phyloP scores from a whole-genome alignment of 2,329 filamentous ascomycete species.

The Colletotrichum tabaci region DNA sequence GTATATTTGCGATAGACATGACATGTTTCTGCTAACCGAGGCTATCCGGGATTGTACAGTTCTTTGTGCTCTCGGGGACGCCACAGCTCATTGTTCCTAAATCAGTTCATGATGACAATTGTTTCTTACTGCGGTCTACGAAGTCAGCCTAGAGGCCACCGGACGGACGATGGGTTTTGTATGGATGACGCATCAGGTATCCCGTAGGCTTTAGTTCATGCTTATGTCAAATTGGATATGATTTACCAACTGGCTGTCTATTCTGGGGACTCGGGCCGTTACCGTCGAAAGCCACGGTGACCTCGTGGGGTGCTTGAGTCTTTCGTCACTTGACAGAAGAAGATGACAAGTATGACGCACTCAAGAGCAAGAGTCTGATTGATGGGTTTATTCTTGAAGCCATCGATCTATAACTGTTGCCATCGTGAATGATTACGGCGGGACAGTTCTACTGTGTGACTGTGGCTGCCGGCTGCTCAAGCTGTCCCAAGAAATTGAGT shows the following conservation, averaged over 20 bases:
- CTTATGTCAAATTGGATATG: neutral
- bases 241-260: neutral
- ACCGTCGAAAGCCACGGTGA: slow-evolving; percentile 10
- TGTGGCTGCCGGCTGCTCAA: neutral
- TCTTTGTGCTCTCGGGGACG: neutral
- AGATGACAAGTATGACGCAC: too few relatives aligned
- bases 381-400: too few relatives aligned
- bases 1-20: too few relatives aligned
- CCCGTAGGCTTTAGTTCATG: neutral
- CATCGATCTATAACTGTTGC: neutral
- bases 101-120: neutral
- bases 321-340: too few relatives aligned
- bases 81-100: neutral
- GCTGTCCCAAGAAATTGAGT: neutral
- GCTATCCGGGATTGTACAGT: too few relatives aligned
- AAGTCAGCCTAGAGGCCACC: neutral
- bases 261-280: neutral
- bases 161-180: too few relatives aligned
- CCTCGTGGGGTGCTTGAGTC: neutral
- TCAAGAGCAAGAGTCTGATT: too few relatives aligned
- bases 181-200: neutral
- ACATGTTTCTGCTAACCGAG: neutral
- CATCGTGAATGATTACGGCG: neutral
- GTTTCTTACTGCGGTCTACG: too few relatives aligned
- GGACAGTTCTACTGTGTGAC: too few relatives aligned